These are phyloP conservation scores for Bocquillonia castaneifolia DNA, from an alignment of 441 rosid genomes.

Conservation along the genomic window DNA sequence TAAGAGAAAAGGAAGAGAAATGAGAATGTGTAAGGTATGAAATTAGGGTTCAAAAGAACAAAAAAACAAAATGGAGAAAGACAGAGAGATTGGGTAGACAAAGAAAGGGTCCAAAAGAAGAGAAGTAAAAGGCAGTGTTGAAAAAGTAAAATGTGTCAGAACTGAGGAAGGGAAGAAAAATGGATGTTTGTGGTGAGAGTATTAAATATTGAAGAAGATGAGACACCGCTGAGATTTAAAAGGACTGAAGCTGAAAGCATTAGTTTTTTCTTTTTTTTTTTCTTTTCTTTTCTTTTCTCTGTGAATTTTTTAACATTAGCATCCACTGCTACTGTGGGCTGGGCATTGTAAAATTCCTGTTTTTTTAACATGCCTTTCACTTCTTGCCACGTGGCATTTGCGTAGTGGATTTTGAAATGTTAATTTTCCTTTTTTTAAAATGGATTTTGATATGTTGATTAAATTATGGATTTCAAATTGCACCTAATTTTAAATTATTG, in stretches of 20 bases:
- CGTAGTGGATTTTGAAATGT: not conserved
- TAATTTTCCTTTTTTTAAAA: too few relatives aligned
- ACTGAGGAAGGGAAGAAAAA: not conserved
- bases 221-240: constrained; percentile 15
- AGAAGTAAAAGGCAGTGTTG: not conserved
- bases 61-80: constrained; percentile 5
- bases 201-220: constrained; percentile 23
- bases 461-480: too few relatives aligned
- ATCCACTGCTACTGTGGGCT: too few relatives aligned
- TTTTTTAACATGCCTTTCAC: not conserved
- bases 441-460: too few relatives aligned
- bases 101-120: constrained; percentile 9
- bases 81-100: constrained; percentile 15
- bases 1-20: not conserved
- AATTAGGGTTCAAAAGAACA: constrained; percentile 12
- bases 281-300: too few relatives aligned
- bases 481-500: too few relatives aligned
- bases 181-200: constrained; percentile 8
- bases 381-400: not conserved
- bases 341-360: not conserved
- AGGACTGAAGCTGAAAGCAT: too few relatives aligned
- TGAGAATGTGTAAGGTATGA: not conserved
- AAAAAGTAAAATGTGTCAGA: constrained; percentile 7
- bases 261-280: too few relatives aligned
- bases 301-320: too few relatives aligned